phyloP scores from a whole-genome alignment of 78 protist species.

The Dictyostelium intermedium region DNA sequence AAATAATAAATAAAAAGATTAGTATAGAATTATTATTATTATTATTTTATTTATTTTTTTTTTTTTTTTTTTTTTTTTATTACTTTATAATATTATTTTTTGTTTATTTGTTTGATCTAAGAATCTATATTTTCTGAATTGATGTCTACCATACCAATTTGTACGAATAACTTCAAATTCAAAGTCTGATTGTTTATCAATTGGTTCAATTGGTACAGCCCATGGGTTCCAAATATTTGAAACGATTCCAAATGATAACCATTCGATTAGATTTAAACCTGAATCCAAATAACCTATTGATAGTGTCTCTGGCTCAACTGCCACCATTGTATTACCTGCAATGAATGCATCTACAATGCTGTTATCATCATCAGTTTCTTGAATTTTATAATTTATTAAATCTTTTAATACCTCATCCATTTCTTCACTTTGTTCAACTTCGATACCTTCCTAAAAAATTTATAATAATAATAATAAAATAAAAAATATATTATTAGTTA shows the following conservation, averaged over 20 bases:
- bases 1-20: not conserved
- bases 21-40: not conserved
- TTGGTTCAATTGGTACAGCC: not conserved
- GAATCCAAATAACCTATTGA: conserved; percentile 22
- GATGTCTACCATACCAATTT: conserved; percentile 74
- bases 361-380: not conserved
- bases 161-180: conserved; percentile 55
- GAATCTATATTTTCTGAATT: conserved; percentile 40
- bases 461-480: not conserved
- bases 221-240: conserved; percentile 24
- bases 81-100: conserved; percentile 69
- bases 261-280: conserved; percentile 36
- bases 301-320: not conserved
- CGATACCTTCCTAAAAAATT: conserved; percentile 9
- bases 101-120: not conserved
- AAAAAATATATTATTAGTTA: not conserved
- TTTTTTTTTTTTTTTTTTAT: too few species aligned
- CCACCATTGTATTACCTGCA: not conserved
- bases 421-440: conserved; percentile 8
- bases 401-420: conserved; percentile 8
- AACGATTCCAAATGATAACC: conserved; percentile 54
- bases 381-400: not conserved
- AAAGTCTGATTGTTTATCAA: not conserved
- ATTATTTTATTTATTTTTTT: too few species aligned
- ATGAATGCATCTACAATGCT: conserved; percentile 42